Percentiles rank a stretch among this genome's conserved stretches.
These are phyloP conservation scores for Cutaneotrichosporon sp. DNA, from an alignment of 1,284 basidiomycete species.

Conservation along the genomic window DNA sequence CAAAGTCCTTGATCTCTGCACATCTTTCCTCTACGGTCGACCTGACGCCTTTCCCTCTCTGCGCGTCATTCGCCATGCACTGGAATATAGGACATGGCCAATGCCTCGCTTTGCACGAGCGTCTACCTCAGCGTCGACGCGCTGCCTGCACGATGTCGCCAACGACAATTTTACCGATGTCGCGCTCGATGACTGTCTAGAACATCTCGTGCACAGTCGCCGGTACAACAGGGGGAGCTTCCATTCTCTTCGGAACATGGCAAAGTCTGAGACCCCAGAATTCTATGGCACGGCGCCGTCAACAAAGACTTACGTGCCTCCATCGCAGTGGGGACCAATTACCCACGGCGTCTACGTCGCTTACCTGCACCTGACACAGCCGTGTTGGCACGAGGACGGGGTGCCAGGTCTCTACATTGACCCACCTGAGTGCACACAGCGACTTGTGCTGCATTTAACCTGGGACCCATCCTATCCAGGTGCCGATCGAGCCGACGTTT, in stretches of 20 bases:
- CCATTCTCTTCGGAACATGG: too few relatives aligned
- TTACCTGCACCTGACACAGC: constrained; percentile 1
- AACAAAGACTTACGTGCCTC: neutral
- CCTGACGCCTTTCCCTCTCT: neutral
- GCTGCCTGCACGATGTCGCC: too few relatives aligned
- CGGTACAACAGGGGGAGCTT: too few relatives aligned
- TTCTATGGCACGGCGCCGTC: too few relatives aligned
- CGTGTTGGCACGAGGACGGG: neutral
- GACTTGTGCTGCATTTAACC: neutral
- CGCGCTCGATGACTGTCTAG: too few relatives aligned
- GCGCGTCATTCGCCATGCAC: neutral
- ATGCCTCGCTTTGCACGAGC: neutral
- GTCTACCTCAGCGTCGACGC: too few relatives aligned
- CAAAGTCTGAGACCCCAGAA: too few relatives aligned
- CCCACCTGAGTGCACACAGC: neutral
- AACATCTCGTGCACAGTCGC: too few relatives aligned
- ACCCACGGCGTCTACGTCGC: neutral
- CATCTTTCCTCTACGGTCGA: neutral
- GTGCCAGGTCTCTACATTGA: neutral
- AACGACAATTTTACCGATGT: too few relatives aligned
- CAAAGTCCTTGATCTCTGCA: neutral
- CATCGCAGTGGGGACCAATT: neutral
- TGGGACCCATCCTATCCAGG: constrained; percentile 1
- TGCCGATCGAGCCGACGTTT: neutral
- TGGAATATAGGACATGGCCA: neutral